phyloP scores from a whole-genome alignment of 108 stramenopile species.

The Heterococcus sp. region DNA sequence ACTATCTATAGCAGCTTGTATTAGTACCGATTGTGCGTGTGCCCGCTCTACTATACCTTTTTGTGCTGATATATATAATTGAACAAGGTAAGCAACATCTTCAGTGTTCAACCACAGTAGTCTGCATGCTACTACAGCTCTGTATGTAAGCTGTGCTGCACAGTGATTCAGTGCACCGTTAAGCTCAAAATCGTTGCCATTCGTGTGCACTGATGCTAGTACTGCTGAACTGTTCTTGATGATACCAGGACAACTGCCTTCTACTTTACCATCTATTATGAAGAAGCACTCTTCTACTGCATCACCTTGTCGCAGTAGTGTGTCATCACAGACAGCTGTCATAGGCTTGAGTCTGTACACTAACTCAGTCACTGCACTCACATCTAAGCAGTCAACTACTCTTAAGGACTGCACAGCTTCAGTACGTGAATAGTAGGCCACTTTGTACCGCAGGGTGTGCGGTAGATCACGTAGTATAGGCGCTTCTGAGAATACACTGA shows the following conservation, averaged over 20 bases:
- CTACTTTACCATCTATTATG: neutral
- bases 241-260: too few relatives aligned
- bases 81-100: neutral
- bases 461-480: slow-evolving; percentile 33
- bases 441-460: slow-evolving; percentile 14
- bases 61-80: too few relatives aligned
- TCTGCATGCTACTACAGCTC: neutral
- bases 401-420: neutral
- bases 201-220: neutral
- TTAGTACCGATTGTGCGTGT: too few relatives aligned
- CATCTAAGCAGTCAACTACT: slow-evolving; percentile 15
- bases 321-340: neutral
- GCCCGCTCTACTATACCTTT: too few relatives aligned
- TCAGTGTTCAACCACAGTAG: neutral
- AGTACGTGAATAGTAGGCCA: slow-evolving; percentile 8
- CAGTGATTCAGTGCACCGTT: neutral
- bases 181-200: neutral
- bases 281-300: neutral
- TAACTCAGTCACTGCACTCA: slow-evolving; percentile 12
- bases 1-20: too few relatives aligned
- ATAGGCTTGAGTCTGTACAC: slow-evolving; percentile 43
- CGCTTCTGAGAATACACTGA: neutral
- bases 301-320: neutral
- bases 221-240: too few relatives aligned
- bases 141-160: neutral